These are phyloP conservation scores for Aspergillus vadensis DNA, from an alignment of 2,329 filamentous ascomycete genomes.

Conservation along the genomic window DNA sequence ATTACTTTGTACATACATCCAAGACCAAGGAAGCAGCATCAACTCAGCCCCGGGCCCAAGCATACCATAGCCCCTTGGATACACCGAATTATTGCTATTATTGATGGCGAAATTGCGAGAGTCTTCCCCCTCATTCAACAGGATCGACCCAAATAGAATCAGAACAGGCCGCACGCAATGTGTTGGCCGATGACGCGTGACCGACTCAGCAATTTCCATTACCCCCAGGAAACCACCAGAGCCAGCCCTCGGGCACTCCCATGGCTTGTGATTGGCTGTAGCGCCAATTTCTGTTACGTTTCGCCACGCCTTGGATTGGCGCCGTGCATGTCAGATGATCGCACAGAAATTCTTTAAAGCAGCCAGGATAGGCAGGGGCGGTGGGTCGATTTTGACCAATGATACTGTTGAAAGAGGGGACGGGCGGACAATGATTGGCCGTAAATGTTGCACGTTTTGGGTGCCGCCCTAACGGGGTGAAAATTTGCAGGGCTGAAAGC, in stretches of 20 bases:
- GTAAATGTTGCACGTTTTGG: neutral
- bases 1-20: neutral
- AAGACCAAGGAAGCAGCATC: neutral
- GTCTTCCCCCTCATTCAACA: neutral
- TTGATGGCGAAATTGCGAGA: neutral
- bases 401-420: neutral
- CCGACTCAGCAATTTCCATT: slow-evolving; percentile 27
- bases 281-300: slow-evolving; percentile 43
- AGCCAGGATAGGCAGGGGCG: neutral
- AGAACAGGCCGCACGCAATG: neutral
- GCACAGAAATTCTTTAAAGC: slow-evolving; percentile 1
- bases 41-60: neutral
- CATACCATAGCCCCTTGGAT: neutral
- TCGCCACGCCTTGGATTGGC: slow-evolving; percentile 24
- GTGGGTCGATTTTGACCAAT: slow-evolving; percentile 12
- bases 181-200: slow-evolving; percentile 15
- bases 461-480: neutral
- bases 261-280: slow-evolving; percentile 30
- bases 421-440: neutral
- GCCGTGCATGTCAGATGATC: slow-evolving; percentile 37
- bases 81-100: neutral
- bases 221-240: slow-evolving; percentile 31
- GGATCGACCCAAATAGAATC: neutral
- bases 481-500: slow-evolving; percentile 4
- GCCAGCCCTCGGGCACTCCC: slow-evolving; percentile 9